Percentiles rank a stretch among this genome's conserved stretches.
Evolutionary conservation across 2,329 filamentous ascomycete species (phyloP).

Genomic region (Pestalotiopsis sp.): DNA sequence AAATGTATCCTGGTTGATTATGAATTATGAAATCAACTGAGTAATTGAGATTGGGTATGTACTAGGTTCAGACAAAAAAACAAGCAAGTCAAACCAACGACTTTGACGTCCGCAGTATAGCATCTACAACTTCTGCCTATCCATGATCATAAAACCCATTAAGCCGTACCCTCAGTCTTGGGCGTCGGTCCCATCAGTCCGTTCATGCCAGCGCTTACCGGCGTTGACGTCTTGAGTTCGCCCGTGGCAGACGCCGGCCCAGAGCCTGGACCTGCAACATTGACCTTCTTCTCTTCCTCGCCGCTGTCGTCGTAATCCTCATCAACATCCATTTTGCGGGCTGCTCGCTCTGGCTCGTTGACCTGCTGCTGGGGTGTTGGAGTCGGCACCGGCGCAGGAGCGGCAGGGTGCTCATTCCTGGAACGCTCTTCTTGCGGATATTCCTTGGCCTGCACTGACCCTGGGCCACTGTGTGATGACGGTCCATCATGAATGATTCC

Average conservation of each 20-base stretch:
- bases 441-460: constrained; percentile 47
- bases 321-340: constrained; percentile 94
- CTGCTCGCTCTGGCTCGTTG: constrained; percentile 80
- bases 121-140: not conserved
- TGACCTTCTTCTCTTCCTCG: constrained; percentile 76
- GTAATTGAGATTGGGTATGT: not conserved
- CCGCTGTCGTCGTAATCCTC: constrained; percentile 96
- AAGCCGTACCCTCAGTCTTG: constrained; percentile 47
- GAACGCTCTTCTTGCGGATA: constrained; percentile 61
- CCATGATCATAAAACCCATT: constrained; percentile 3
- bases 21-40: too few relatives aligned
- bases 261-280: constrained; percentile 37
- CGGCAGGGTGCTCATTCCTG: constrained; percentile 47
- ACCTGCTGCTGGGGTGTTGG: constrained; percentile 50
- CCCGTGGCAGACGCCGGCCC: constrained; percentile 40
- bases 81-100: not conserved
- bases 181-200: constrained; percentile 46
- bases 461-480: constrained; percentile 33
- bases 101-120: not conserved
- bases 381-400: constrained; percentile 43
- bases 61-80: not conserved
- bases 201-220: constrained; percentile 50
- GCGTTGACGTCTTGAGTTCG: constrained; percentile 29
- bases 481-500: constrained; percentile 54
- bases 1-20: not conserved